Conservation (phyloP, 2,329 filamentous ascomycete genomes). For the Claviceps sp. region DNA sequence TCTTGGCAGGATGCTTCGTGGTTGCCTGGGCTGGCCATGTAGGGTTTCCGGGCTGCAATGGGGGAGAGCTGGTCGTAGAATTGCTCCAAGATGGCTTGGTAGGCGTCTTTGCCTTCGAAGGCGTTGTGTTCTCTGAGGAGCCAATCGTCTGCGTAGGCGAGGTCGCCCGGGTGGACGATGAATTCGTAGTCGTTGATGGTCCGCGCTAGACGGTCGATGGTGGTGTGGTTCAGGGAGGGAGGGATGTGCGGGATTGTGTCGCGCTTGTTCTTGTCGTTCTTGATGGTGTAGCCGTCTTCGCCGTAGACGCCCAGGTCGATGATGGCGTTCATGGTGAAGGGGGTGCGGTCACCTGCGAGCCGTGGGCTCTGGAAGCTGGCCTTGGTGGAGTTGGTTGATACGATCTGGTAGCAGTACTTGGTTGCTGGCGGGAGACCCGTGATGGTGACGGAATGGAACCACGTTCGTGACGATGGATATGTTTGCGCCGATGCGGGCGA, state of each 20-base stretch:
- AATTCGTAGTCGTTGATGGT: conserved; percentile 43
- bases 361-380: conserved; percentile 41
- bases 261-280: conserved; percentile 29
- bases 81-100: conserved; percentile 40
- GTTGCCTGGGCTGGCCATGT: conserved; percentile 34
- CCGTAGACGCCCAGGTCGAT: conserved; percentile 37
- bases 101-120: conserved; percentile 35
- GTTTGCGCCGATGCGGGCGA: conserved; percentile 30
- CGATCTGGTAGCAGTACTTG: conserved; percentile 48
- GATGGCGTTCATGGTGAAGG: conserved; percentile 38
- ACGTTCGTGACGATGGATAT: conserved; percentile 41
- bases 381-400: conserved; percentile 39
- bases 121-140: conserved; percentile 30
- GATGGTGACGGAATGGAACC: conserved; percentile 34
- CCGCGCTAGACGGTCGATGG: conserved; percentile 38
- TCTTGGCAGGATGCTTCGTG: conserved; percentile 41
- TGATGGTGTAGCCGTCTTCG: conserved; percentile 18
- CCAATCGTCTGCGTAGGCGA: conserved; percentile 49
- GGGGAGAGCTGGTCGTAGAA: conserved; percentile 32
- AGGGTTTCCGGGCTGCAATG: conserved; percentile 38
- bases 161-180: conserved; percentile 39
- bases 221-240: conserved; percentile 42
- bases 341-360: conserved; percentile 36
- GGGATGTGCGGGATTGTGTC: conserved; percentile 34
- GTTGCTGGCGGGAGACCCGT: conserved; percentile 34